A percentile compares a stretch with the other conserved stretches of the same genome.
These are phyloP conservation scores for Microdochium trichocladiopsis DNA, from an alignment of 2,329 filamentous ascomycete species.

Conservation along the genomic window DNA sequence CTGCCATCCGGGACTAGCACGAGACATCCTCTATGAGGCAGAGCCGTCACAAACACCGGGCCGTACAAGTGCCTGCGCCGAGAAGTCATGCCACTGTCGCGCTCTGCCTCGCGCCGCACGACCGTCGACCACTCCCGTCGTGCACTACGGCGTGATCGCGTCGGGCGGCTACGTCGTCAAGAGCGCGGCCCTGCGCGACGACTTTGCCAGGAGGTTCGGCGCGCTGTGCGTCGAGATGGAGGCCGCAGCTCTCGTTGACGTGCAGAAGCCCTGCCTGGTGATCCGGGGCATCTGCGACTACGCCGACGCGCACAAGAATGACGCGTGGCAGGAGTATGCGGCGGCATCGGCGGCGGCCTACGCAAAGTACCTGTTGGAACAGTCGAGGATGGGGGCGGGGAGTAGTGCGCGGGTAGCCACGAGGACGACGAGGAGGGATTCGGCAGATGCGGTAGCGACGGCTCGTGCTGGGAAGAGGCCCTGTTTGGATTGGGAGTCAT, in stretches of 20 bases:
- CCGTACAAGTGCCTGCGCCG: neutral
- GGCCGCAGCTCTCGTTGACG: neutral
- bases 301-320: conserved; percentile 4
- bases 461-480: too few species aligned
- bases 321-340: neutral
- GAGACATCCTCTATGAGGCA: neutral
- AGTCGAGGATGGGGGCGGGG: neutral
- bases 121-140: neutral
- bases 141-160: conserved; percentile 1
- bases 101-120: neutral
- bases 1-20: neutral
- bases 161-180: neutral
- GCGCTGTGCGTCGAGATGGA: neutral
- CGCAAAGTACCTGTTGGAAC: neutral
- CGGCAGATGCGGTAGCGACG: too few species aligned
- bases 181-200: neutral
- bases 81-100: neutral
- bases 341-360: neutral
- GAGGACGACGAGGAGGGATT: too few species aligned
- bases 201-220: neutral
- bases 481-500: too few species aligned
- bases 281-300: conserved; percentile 13
- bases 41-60: neutral
- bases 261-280: conserved; percentile 4
- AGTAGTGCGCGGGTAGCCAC: too few species aligned